Evolutionary conservation across 805 yeast species (phyloP).

Genomic region (Schizosaccharomyces cryophilus): DNA sequence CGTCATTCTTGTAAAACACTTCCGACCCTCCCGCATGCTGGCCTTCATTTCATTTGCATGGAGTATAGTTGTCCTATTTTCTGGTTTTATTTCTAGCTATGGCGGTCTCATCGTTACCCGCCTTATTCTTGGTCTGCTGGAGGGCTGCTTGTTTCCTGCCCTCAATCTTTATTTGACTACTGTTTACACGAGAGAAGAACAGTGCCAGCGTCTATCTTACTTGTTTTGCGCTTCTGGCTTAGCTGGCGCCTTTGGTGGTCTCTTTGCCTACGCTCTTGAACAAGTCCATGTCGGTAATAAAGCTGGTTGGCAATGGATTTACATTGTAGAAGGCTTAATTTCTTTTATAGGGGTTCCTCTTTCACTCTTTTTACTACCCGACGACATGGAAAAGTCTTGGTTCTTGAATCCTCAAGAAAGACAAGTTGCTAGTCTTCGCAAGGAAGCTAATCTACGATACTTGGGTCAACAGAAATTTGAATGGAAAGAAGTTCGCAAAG

Average conservation of each 20-base stretch:
- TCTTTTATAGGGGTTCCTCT: slow-evolving; percentile 15
- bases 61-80: slow-evolving; percentile 24
- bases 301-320: slow-evolving; percentile 29
- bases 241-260: slow-evolving; percentile 61
- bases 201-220: slow-evolving; percentile 43
- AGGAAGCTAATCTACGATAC: neutral
- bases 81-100: slow-evolving; percentile 37
- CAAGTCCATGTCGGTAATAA: slow-evolving; percentile 17
- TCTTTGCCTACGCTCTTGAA: slow-evolving; percentile 31
- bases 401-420: slow-evolving; percentile 28
- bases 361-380: slow-evolving; percentile 28
- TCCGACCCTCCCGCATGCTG: slow-evolving; percentile 35
- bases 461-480: neutral
- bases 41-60: slow-evolving; percentile 33
- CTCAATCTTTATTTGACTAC: slow-evolving; percentile 16
- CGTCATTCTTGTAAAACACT: slow-evolving; percentile 31
- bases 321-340: slow-evolving; percentile 24
- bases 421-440: slow-evolving; percentile 18
- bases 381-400: slow-evolving; percentile 44
- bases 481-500: neutral
- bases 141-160: slow-evolving; percentile 47
- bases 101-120: slow-evolving; percentile 39
- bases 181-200: slow-evolving; percentile 34
- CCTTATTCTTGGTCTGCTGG: slow-evolving; percentile 40
- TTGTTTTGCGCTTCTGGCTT: slow-evolving; percentile 49